phyloP scores from a whole-genome alignment of 1,139 yeast genomes.

The Hyphopichia pseudoburtonii region DNA sequence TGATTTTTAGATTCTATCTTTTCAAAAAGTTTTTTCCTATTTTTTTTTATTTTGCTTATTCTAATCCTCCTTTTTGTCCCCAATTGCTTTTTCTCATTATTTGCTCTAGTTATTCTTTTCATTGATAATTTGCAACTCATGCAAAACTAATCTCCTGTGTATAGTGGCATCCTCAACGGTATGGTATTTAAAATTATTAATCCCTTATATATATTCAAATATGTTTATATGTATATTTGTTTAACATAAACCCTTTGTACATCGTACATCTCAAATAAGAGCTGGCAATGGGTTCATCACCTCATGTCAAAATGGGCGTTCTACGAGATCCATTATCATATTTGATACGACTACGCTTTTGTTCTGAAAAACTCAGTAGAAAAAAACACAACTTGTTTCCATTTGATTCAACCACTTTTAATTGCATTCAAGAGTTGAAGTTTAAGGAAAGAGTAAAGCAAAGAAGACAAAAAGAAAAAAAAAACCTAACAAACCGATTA shows the following conservation, averaged over 20 bases:
- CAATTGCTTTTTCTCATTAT: conserved; percentile 6
- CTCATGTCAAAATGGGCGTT: no score
- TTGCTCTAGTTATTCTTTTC: conserved; percentile 7
- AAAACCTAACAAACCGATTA: not conserved
- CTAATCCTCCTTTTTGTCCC: conserved; percentile 2
- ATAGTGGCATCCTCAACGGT: conserved; percentile 37
- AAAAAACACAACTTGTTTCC: not conserved
- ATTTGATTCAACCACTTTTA: conserved; percentile 1
- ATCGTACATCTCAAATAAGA: no score
- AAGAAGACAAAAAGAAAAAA: not conserved
- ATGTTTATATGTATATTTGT: conserved; percentile 4
- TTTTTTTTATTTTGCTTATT: conserved; percentile 8
- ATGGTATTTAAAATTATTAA: conserved; percentile 16
- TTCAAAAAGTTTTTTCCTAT: no score
- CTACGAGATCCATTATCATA: not conserved
- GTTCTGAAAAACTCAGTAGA: no score
- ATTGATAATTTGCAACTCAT: not conserved
- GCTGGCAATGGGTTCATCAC: no score
- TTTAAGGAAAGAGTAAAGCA: no score
- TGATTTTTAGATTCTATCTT: no score
- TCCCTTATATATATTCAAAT: not conserved
- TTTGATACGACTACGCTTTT: not conserved
- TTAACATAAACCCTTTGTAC: not conserved
- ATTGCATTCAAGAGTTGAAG: conserved; percentile 1
- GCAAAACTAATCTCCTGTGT: conserved; percentile 22